Base-by-base conservation (phyloP, 805 yeast species). In the Saturnispora halmiae region DNA sequence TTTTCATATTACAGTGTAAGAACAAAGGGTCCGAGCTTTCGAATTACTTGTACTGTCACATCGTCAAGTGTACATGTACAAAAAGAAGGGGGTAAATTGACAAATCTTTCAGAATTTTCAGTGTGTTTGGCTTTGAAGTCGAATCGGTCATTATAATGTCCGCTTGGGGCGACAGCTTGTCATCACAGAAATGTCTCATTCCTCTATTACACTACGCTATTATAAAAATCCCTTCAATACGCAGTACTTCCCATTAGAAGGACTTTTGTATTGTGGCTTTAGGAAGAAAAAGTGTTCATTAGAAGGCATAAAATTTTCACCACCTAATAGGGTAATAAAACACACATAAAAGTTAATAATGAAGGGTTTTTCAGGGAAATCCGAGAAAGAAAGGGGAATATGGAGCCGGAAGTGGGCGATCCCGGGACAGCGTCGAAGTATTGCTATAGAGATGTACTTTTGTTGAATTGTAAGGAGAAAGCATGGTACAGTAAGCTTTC, bases 151-250 rank as follows among this genome's bases (percentile, higher is more conserved):
- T 72, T 53, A 70, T 69, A 41, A 38, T 30, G 26, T 75, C 81
- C 79, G 82, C 66, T 68, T 77, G 82, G 82, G 82, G 82, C 82
- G 82, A 77, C 82, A 76, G 51, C 71, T 57, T 65, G 77, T 76
- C 82, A 75, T 76, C 82, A 75, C 54, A 40, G 47, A 37, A 31
- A 25, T 31, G 36, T 31, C 19, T 24, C 30, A n/a, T n/a, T n/a
- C n/a, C n/a, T n/a, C n/a, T n/a, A n/a, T n/a, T n/a, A n/a, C n/a
- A n/a, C n/a, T n/a, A n/a, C n/a, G n/a, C n/a, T n/a, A n/a, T n/a
- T n/a, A n/a, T 10, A 22, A 10, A 6, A 22, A 22, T 22, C 6
- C 6, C 26, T 22, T 10, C 6, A 22, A 22, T 7, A 22, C 26
- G 26, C 26, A 6, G 26, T 22, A 10, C 10, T 22, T 6, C 9